Evolutionary conservation across 2,329 filamentous ascomycete genomes (phyloP).

Genomic region (Claviceps purpurea): DNA sequence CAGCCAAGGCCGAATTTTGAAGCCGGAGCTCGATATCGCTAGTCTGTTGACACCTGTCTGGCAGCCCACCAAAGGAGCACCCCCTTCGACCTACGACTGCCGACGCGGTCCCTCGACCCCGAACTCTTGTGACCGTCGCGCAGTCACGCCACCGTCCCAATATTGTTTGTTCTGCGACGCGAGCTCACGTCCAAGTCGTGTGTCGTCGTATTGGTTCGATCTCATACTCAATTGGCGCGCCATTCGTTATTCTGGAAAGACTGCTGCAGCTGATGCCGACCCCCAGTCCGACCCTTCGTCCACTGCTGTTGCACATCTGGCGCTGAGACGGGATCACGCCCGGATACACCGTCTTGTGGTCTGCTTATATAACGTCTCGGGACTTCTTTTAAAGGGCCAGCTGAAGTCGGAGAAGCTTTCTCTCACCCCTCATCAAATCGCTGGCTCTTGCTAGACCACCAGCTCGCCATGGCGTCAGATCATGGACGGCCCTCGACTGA

Average conservation of each 20-base stretch:
- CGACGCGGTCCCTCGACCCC: constrained; percentile 5
- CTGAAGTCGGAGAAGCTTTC: constrained; percentile 4
- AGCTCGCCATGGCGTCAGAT: constrained; percentile 30
- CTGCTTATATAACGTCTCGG: not conserved
- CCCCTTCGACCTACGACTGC: constrained; percentile 1
- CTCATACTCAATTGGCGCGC: constrained; percentile 16
- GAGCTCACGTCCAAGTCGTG: constrained; percentile 7
- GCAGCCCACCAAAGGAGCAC: not conserved
- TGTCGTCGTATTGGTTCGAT: constrained; percentile 7
- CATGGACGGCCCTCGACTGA: constrained; percentile 30
- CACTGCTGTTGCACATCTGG: constrained; percentile 19
- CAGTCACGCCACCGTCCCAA: constrained; percentile 16
- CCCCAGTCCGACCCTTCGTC: constrained; percentile 18
- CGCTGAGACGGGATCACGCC: constrained; percentile 14
- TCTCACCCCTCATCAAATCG: not conserved
- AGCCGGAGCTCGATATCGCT: not conserved
- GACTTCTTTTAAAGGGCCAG: constrained; percentile 10
- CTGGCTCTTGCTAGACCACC: constrained; percentile 1
- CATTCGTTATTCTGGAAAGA: constrained; percentile 6
- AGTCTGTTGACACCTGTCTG: not conserved
- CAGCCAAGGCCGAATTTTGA: not conserved
- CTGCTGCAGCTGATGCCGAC: constrained; percentile 23
- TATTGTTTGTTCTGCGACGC: constrained; percentile 10
- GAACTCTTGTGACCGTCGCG: constrained; percentile 7
- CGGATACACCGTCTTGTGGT: constrained; percentile 1